Evolutionary conservation across 441 rosid genomes (phyloP), one percentile per base, ranked within the genome.

Genomic region (Gossypium trilobum): DNA sequence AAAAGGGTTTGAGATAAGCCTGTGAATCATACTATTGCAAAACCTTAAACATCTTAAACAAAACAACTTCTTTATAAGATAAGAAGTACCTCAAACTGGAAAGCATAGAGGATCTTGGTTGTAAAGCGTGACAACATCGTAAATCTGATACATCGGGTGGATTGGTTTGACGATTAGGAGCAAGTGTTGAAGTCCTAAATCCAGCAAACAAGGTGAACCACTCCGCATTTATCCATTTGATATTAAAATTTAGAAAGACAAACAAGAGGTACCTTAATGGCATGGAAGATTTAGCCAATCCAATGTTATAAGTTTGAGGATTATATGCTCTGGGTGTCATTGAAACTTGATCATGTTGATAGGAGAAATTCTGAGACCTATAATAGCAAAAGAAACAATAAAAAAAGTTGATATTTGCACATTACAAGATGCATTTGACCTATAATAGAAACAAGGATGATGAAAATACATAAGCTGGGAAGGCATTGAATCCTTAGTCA

Each of bases 301-400:
- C 59, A 5, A 16, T 2, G 8, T 17, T 60, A 36, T 2, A 52
- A 46, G 56, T 13, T 17, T 68, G 74, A 19, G 67, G 64, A 68
- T 65, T 61, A 50, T 52, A 74, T 5, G 16, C 13, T 17, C 11
- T 46, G 39, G 71, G 46, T 16, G 48, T 20, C 59, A 25, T 4
- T 3, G 56, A 58, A 8, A 33, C 42, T 68, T 72, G 81, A 78
- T 70, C 19, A 4, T 33, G 39, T 7, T 59, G 75, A 9, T 64
- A n/a, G 19, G 50, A 8, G 7, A 36, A 52, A 13, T 48, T 10
- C 3, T 44, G 70, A 5, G 73, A 66, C 75, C 82, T 78, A 7
- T 4, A 46, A 66, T n/a, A 1, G 2, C 3, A 20, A 39, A 25
- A 7, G 1, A 46, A 56, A 50, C 20, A 50, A 19, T 14, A 51